Evolutionary conservation across 1,284 basidiomycete species (phyloP).

Genomic region (Mycena citricolor): DNA sequence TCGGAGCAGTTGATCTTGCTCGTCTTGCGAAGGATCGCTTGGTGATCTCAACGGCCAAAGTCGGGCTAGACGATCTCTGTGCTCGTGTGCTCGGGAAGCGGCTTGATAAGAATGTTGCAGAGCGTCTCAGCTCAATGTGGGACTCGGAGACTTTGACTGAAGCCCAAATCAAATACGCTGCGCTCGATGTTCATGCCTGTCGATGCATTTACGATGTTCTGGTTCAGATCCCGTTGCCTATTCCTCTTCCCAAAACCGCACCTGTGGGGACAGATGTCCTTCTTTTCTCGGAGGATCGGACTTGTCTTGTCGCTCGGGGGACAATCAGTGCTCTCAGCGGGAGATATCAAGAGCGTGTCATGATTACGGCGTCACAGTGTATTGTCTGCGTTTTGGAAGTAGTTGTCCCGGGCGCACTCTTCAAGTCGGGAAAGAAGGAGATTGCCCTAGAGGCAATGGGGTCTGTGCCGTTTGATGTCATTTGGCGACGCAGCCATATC

Average conservation of each 20-base stretch:
- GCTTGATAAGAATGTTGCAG: slow-evolving; percentile 25
- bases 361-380: neutral
- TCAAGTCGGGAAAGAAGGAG: neutral
- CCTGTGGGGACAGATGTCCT: neutral
- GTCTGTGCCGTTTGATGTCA: neutral
- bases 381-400: slow-evolving; percentile 4
- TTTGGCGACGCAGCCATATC: slow-evolving; percentile 6
- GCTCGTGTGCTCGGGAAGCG: slow-evolving; percentile 14
- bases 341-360: neutral
- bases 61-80: slow-evolving; percentile 24
- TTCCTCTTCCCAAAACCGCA: slow-evolving; percentile 5
- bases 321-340: neutral
- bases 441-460: neutral
- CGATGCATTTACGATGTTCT: slow-evolving; percentile 22
- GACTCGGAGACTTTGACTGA: slow-evolving; percentile 23
- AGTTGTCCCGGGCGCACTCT: slow-evolving; percentile 6
- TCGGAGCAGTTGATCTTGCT: slow-evolving; percentile 5
- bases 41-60: slow-evolving; percentile 16
- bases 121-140: slow-evolving; percentile 28
- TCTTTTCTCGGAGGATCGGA: slow-evolving; percentile 8
- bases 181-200: slow-evolving; percentile 30
- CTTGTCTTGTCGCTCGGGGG: slow-evolving; percentile 10
- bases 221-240: slow-evolving; percentile 4
- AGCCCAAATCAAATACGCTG: slow-evolving; percentile 28
- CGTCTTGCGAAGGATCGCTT: slow-evolving; percentile 7